These are phyloP conservation scores for Rhodotorula sp. DNA, from an alignment of 1,284 basidiomycete genomes.

Conservation along the genomic window DNA sequence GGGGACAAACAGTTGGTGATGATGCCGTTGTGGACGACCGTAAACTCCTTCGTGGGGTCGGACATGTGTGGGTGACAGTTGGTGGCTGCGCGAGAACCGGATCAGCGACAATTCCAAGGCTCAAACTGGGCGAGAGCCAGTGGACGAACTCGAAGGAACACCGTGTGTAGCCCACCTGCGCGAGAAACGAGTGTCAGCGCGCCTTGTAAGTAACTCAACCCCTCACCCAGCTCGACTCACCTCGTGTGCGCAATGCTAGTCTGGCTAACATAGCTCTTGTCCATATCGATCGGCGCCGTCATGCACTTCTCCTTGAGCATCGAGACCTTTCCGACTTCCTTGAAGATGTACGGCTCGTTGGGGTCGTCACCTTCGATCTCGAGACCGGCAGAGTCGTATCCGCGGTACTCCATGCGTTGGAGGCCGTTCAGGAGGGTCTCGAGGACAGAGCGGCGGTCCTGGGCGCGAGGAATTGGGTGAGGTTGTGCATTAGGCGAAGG, in stretches of 20 bases:
- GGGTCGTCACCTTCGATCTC: constrained; percentile 90
- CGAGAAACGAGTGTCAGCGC: background rate
- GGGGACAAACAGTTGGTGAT: constrained; percentile 76
- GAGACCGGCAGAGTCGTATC: constrained; percentile 92
- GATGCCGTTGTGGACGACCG: constrained; percentile 97
- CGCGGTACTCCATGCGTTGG: constrained; percentile 94
- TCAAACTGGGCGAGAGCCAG: background rate
- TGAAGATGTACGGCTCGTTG: constrained; percentile 76
- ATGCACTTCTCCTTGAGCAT: constrained; percentile 89
- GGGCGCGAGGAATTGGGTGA: constrained; percentile 20
- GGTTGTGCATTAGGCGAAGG: constrained; percentile 18
- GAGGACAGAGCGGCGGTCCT: constrained; percentile 89
- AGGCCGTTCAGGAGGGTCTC: constrained; percentile 91
- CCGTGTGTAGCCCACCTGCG: constrained; percentile 98
- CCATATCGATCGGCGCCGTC: constrained; percentile 69
- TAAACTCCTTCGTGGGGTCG: constrained; percentile 78
- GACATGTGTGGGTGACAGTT: constrained; percentile 97
- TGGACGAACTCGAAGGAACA: constrained; percentile 50
- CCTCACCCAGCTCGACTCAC: constrained; percentile 4
- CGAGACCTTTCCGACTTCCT: constrained; percentile 97
- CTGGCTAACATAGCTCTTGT: constrained; percentile 79
- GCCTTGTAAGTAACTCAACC: rapidly evolving
- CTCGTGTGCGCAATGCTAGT: constrained; percentile 94
- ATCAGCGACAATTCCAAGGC: background rate
- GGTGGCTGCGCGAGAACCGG: constrained; percentile 54